Base-by-base conservation (phyloP, 805 yeast genomes). In the Saturnispora zaruensis region DNA sequence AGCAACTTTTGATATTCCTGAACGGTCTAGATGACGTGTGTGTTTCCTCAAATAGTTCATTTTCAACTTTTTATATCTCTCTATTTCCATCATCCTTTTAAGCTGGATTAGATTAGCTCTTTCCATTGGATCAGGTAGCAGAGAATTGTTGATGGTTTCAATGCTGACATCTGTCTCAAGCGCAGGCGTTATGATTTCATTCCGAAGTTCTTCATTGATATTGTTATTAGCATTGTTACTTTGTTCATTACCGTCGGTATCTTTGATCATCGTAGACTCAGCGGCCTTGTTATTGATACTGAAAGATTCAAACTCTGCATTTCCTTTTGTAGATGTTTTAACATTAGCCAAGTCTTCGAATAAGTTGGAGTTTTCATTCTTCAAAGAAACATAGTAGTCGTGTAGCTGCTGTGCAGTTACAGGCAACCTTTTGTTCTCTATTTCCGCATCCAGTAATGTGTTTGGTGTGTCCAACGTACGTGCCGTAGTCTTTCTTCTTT, bases 51-150 rank as follows among this genome's bases (percentile, higher is more conserved):
- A 64, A 72, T 60, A 77, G 58, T 66, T 59, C 69, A 48, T 66
- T 68, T 70, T 73, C 68, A 78, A 58, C 66, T 62, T 73, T 69
- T 64, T 76, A 67, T 64, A 73, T 66, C 59, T 72, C 70, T 50
- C 76, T 62, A 46, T 59, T 67, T 53, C 77, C 78, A 66, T 62
- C 56, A 65, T 56, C 48, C 59, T 65, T 41, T 66, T 65, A 32
- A 66, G 48, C 25, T 60, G 58, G 33, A 66, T 59, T 34, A 66
- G 51, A 38, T 61, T 59, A 3, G 69, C 63, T 41, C 70, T 55
- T 45, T 65, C 68, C 13, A 62, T 36, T 9, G 69, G 68, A 46
- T 66, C 66, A n/a, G 55, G 51, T 25, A 47, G 42, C 13, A 53
- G 23, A 21, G 43, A 42, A 8, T 13, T 5, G 59, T 54, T 23